Evolutionary conservation across 805 yeast genomes (phyloP).

Genomic region (Metschnikowia koreensis): DNA sequence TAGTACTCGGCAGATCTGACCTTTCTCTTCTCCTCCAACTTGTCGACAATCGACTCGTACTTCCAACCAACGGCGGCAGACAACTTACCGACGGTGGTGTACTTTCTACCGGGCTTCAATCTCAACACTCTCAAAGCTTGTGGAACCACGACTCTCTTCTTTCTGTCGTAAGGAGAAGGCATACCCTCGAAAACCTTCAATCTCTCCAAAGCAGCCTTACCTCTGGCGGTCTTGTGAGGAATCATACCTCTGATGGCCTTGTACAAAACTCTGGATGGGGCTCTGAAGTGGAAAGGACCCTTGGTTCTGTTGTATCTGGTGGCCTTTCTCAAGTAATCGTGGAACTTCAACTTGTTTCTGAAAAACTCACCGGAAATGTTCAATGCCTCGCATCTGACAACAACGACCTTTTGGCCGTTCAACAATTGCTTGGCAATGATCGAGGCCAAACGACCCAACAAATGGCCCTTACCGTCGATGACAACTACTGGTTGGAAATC

Average conservation of each 20-base stretch:
- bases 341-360: slow-evolving; percentile 99
- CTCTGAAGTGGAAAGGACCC: slow-evolving; percentile 99
- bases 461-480: slow-evolving; percentile 99
- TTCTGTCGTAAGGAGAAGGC: slow-evolving; percentile 99
- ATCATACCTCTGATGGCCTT: slow-evolving; percentile 99
- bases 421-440: slow-evolving; percentile 97
- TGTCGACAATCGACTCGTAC: slow-evolving; percentile 96
- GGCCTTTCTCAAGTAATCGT: slow-evolving; percentile 99
- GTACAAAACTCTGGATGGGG: slow-evolving; percentile 99
- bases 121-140: slow-evolving; percentile 99
- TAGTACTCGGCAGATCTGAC: slow-evolving; percentile 98
- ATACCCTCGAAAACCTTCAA: slow-evolving; percentile 99
- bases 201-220: slow-evolving; percentile 99
- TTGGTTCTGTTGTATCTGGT: slow-evolving; percentile 97
- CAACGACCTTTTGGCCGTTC: slow-evolving; percentile 96
- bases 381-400: slow-evolving; percentile 96
- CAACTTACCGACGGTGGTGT: slow-evolving; percentile 96
- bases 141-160: slow-evolving; percentile 99
- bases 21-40: slow-evolving; percentile 99
- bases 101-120: slow-evolving; percentile 99
- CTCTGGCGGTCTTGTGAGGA: slow-evolving; percentile 99
- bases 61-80: slow-evolving; percentile 99
- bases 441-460: slow-evolving; percentile 99
- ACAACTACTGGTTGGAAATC: slow-evolving; percentile 96
- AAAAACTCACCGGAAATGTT: slow-evolving; percentile 99